Conservation (phyloP, 805 yeast species). For the Scheffersomyces stipitis region DNA sequence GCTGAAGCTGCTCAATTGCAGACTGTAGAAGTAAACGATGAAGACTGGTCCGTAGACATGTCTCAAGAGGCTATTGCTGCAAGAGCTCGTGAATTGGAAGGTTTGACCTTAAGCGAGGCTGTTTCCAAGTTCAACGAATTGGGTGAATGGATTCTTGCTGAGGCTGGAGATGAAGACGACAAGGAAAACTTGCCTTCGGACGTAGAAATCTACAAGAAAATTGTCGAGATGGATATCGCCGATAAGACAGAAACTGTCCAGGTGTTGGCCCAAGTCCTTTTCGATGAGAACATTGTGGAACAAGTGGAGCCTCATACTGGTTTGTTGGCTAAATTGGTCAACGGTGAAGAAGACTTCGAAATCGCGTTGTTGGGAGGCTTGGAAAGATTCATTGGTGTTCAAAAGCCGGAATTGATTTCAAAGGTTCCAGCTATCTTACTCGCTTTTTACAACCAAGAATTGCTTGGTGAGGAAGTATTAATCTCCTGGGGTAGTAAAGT, state of each 20-base stretch:
- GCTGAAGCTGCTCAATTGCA: conserved; percentile 74
- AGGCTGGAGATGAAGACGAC: conserved; percentile 50
- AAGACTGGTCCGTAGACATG: conserved; percentile 97
- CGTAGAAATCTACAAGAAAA: conserved; percentile 89
- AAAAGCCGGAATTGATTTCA: conserved; percentile 67
- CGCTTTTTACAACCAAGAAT: conserved; percentile 77
- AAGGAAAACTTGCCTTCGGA: conserved; percentile 71
- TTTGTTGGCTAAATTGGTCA: conserved; percentile 73
- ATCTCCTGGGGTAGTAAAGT: conserved; percentile 86
- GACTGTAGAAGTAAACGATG: conserved; percentile 73
- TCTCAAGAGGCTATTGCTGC: conserved; percentile 93
- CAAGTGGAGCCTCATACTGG: conserved; percentile 81
- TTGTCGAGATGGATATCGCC: conserved; percentile 71
- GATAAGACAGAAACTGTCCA: conserved; percentile 76
- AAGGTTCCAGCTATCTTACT: conserved; percentile 79
- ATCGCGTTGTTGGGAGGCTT: conserved; percentile 92
- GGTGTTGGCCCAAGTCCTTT: conserved; percentile 88
- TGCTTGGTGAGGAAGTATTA: conserved; percentile 80
- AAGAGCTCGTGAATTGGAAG: conserved; percentile 86
- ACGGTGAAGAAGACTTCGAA: conserved; percentile 64
- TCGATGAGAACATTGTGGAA: conserved; percentile 70
- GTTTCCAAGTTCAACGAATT: conserved; percentile 65
- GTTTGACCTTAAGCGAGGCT: conserved; percentile 46
- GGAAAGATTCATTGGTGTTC: conserved; percentile 87
- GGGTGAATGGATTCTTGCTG: conserved; percentile 81